A percentile compares a stretch with the other conserved stretches of the same genome.
Conservation (phyloP, 1,284 basidiomycete genomes). For the Pseudozyma flocculosa region DNA sequence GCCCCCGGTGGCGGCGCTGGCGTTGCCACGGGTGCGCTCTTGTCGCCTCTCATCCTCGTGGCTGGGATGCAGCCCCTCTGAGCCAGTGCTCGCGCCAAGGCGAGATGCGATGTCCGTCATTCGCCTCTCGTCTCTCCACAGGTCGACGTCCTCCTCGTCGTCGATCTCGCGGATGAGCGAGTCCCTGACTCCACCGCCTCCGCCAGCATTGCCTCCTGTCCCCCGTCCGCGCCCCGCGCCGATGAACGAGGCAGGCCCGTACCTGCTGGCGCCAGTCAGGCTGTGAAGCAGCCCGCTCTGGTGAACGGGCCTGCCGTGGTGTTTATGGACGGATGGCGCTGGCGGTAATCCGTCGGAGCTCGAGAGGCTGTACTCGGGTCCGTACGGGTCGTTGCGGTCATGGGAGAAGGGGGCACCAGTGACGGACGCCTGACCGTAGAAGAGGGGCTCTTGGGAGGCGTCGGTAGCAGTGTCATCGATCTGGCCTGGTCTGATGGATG, state of each 20-base stretch:
- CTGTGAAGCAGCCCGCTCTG: conserved; percentile 35
- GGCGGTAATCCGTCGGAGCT: conserved; percentile 41
- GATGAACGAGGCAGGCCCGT: conserved; percentile 29
- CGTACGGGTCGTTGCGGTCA: conserved; percentile 24
- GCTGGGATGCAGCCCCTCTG: conserved; percentile 24
- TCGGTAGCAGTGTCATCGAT: conserved; percentile 23
- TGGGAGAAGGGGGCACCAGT: conserved; percentile 30
- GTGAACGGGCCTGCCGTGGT: conserved; percentile 6
- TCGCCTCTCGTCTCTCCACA: conserved; percentile 36
- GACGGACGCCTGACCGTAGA: conserved; percentile 35
- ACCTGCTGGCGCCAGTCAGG: conserved; percentile 32
- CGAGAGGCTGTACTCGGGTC: conserved; percentile 33
- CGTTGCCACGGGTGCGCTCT: too few relatives aligned
- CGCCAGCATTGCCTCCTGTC: not conserved
- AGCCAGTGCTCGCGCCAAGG: conserved; percentile 18
- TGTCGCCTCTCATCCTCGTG: conserved; percentile 7
- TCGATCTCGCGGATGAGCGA: conserved; percentile 42
- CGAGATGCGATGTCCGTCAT: conserved; percentile 25
- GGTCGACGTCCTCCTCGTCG: conserved; percentile 41
- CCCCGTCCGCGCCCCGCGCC: conserved; percentile 9
- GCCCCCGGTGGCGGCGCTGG: conserved; percentile 3
- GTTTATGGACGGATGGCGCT: not conserved
- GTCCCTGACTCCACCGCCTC: conserved; percentile 16
- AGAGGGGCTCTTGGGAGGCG: conserved; percentile 27
- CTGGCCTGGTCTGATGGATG: conserved; percentile 18